Base-by-base conservation (phyloP, 139 green algal genomes). In the Chlamydomonas eustigma region DNA sequence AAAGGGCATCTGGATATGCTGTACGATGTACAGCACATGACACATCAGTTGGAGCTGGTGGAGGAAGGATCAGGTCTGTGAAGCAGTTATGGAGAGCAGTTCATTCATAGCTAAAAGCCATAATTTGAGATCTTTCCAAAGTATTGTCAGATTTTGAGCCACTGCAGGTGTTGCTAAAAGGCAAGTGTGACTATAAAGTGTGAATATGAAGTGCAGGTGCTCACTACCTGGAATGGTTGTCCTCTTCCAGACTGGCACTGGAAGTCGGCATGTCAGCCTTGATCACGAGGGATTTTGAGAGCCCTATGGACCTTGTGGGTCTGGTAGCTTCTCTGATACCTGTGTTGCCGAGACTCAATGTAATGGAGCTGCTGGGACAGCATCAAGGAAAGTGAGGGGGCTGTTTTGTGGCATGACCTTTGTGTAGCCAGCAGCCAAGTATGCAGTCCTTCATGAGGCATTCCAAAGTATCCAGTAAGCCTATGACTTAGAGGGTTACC, bases 1-100 rank as follows among this genome's bases (percentile, higher is more conserved):
- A 69, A 50, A 32, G 52, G 64, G 35, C 63, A 76, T 44, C 65
- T 72, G 65, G 93, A 97, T 78, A 50, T 97, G 68, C 58, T 94
- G 73, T 92, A 93, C 66, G 89, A 96, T 71, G 82, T 87, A 3
- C 76, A 90, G 0, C 73, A 68, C 25, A 97, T 97, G 92, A 38
- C 82, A 8, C 39, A 76, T 64, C 90, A 95, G 81, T 80, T 97
- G 73, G 91, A 97, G 50, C 70, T 24, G 0, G 67, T 92, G 12
- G 91, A 97, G 83, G 36, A 39, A 6, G 93, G 93, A 6, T 83
- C 89, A 38, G 88, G 86, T 80, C 66, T 50, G 69, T 64, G 37
- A 22, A 31, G 18, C 37, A 28, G 18, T 1, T 1, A 75, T 34
- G 6, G 5, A 63, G 2, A 30, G 3, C 58, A 69, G n/a, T n/a